phyloP scores from a whole-genome alignment of 345 rosid species.

The Camelina sativa region DNA sequence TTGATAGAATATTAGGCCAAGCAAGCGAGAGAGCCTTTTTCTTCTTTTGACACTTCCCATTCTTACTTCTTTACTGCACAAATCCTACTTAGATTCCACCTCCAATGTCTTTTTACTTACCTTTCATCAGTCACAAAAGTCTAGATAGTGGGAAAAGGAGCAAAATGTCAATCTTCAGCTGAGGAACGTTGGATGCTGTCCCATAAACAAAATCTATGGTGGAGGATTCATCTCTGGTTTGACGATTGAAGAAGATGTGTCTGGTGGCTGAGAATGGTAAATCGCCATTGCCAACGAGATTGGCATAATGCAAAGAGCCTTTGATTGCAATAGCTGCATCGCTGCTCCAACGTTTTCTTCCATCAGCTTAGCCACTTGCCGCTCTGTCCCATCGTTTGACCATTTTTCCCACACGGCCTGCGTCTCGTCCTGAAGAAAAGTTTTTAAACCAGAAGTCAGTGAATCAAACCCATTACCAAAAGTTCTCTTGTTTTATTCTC shows the following conservation, averaged over 20 bases:
- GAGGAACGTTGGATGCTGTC: slow-evolving; percentile 28
- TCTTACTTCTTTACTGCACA: slow-evolving; percentile 37
- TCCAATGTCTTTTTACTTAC: slow-evolving; percentile 25
- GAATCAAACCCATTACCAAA: background rate
- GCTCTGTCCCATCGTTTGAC: slow-evolving; percentile 91
- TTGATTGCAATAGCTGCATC: slow-evolving; percentile 95
- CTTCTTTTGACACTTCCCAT: slow-evolving; percentile 26
- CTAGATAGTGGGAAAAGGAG: slow-evolving; percentile 21
- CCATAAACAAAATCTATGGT: slow-evolving; percentile 14
- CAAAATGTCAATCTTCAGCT: slow-evolving; percentile 20
- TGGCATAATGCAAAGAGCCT: slow-evolving; percentile 99
- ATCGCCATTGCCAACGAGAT: slow-evolving; percentile 93
- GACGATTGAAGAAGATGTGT: slow-evolving; percentile 58
- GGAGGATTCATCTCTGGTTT: slow-evolving; percentile 65
- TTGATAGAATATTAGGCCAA: slow-evolving; percentile 24
- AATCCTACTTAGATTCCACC: slow-evolving; percentile 41
- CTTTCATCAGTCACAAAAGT: slow-evolving; percentile 28
- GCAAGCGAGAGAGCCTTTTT: slow-evolving; percentile 20
- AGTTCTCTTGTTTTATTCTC: slow-evolving; percentile 4
- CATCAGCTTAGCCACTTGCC: slow-evolving; percentile 97
- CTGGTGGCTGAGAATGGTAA: slow-evolving; percentile 82
- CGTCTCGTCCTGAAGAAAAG: slow-evolving; percentile 63
- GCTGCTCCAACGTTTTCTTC: slow-evolving; percentile 99
- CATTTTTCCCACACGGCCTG: slow-evolving; percentile 98
- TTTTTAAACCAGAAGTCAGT: slow-evolving; percentile 21